Percentiles rank a stretch among this genome's conserved stretches.
phyloP scores from a whole-genome alignment of 176 grass and related monocot species.

The Coix lacrymajobi region DNA sequence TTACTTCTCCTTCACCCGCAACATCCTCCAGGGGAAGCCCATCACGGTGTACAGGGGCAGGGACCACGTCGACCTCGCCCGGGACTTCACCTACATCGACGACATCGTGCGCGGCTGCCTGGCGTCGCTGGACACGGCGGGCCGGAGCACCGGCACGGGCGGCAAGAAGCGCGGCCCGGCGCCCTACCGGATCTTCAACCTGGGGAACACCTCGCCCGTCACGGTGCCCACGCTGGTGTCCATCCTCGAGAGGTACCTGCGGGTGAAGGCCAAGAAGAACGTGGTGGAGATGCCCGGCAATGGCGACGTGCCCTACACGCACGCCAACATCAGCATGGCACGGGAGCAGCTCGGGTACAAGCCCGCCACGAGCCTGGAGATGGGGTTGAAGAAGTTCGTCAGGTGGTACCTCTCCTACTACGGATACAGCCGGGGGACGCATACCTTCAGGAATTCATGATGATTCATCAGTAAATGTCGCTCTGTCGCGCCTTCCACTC shows the following conservation, averaged over 20 bases:
- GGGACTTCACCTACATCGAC: constrained; percentile 82
- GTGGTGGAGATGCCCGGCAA: constrained; percentile 74
- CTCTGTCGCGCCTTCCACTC: neutral
- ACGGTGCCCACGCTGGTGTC: constrained; percentile 48
- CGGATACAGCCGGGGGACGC: constrained; percentile 40
- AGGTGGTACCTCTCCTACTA: constrained; percentile 79
- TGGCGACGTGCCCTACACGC: constrained; percentile 68
- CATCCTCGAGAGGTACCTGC: constrained; percentile 57
- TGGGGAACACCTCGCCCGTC: constrained; percentile 71
- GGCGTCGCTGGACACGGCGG: constrained; percentile 47
- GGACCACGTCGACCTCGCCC: constrained; percentile 52
- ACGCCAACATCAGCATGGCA: constrained; percentile 63
- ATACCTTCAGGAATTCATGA: constrained; percentile 32
- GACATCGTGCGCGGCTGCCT: constrained; percentile 64
- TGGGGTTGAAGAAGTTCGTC: constrained; percentile 71
- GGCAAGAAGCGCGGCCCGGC: constrained; percentile 43
- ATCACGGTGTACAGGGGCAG: constrained; percentile 61
- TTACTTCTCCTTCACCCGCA: constrained; percentile 66
- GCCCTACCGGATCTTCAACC: constrained; percentile 69
- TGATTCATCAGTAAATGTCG: neutral
- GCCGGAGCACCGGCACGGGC: constrained; percentile 49
- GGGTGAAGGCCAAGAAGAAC: constrained; percentile 46
- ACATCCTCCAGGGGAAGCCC: constrained; percentile 70
- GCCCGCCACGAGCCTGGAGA: constrained; percentile 47
- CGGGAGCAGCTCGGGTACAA: constrained; percentile 54